Evolutionary conservation across 1,139 yeast species (phyloP), one percentile per base, ranked within the genome.

Genomic region (Diutina mesorugosa): DNA sequence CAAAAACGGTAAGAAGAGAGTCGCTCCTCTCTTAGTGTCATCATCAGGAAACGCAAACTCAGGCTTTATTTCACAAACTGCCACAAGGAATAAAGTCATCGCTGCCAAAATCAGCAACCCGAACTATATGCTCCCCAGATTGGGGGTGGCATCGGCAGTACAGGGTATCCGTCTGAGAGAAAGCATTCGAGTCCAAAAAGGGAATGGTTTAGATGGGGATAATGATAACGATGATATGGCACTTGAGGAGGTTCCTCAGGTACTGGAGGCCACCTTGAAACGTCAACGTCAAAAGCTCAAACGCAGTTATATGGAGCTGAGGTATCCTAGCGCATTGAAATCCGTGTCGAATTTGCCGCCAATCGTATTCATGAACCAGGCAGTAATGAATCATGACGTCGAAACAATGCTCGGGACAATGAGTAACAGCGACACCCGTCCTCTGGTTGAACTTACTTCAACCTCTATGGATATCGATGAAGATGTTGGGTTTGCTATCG

Each of bases 1-100:
- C 7, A 87, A 87, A 64, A 81, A 86, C 51, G 98, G 98, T 14
- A 86, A 84, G 65, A 90, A 90, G 63, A 73, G 97, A 60, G 93
- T 93, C 1, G 83, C 96, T 0, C 98, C 99, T 0, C 77, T 85
- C 57, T 72, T 91, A n/a, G 78, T 91, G 1, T 80, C 91, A 0
- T 67, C 80, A 1, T 72, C 83, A 1, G 63, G 76, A 12, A 58
- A 54, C 28, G 9, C 51, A 4, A 8, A 14, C 18, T 4, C 53
- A n/a, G 18, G 41, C n/a, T 32, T 50, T 21, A 32, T 21, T 3
- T 21, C 41, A 45, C 16, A 32, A 53, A 58, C 60, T 48, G 60
- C 58, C 50, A 68, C 62, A 56, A 65, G 60, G 53, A 57, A 66
- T 51, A 64, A 66, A 58, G 16, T 29, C 8, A 62, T 62, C 2